These are phyloP conservation scores for Eutrema heterophyllum DNA, from an alignment of 345 rosid species.

Conservation along the genomic window DNA sequence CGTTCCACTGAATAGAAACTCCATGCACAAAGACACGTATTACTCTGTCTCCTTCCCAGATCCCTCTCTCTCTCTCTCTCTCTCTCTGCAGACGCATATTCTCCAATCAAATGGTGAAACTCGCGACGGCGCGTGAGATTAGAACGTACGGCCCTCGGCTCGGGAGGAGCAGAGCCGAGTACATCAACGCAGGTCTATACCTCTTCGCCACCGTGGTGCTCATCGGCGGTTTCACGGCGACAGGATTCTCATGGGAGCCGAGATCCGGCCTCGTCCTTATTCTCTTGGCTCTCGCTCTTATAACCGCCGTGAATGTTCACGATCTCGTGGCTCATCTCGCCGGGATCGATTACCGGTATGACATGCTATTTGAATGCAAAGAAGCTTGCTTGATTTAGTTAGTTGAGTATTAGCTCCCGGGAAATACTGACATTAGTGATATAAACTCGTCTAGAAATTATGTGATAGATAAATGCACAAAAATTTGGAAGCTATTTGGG, in stretches of 20 bases:
- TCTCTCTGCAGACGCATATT: not conserved
- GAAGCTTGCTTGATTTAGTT: not conserved
- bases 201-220: slow-evolving; percentile 58
- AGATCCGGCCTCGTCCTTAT: slow-evolving; percentile 62
- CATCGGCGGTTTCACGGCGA: slow-evolving; percentile 51
- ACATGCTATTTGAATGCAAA: slow-evolving; percentile 27
- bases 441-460: not conserved
- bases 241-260: slow-evolving; percentile 61
- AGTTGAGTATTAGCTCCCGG: not conserved
- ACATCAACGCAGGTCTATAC: slow-evolving; percentile 70
- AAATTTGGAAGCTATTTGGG: too few relatives aligned
- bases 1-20: slow-evolving; percentile 13
- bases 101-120: slow-evolving; percentile 63
- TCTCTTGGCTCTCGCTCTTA: slow-evolving; percentile 48
- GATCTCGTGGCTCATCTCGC: slow-evolving; percentile 80
- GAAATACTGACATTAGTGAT: not conserved
- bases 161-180: slow-evolving; percentile 58
- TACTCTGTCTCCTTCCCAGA: not conserved
- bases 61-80: slow-evolving; percentile 1
- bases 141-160: slow-evolving; percentile 63
- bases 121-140: slow-evolving; percentile 72
- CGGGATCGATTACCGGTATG: slow-evolving; percentile 63
- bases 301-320: slow-evolving; percentile 50
- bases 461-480: too few relatives aligned
- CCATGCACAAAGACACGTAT: slow-evolving; percentile 57